Percentiles rank a stretch among this genome's conserved stretches.
Conservation (phyloP, 352 stramenopile species). For the Detonula confervacea region DNA sequence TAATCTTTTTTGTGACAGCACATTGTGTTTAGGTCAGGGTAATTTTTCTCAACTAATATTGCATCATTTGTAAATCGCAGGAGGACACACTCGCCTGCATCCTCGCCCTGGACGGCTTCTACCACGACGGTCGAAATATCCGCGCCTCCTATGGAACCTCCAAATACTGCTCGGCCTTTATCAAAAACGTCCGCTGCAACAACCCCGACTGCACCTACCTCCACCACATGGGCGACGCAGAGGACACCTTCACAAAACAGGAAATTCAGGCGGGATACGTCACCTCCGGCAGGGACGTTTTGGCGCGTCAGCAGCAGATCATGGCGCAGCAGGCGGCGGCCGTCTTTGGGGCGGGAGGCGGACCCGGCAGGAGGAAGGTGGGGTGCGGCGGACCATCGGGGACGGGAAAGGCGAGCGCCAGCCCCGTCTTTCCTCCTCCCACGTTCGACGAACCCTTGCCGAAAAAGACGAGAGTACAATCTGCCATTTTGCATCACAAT, state of each 20-base stretch:
- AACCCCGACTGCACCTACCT: conserved; percentile 87
- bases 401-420: conserved; percentile 66
- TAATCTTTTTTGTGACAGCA: too few species aligned
- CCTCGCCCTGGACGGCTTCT: conserved; percentile 84
- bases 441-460: conserved; percentile 78
- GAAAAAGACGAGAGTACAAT: conserved; percentile 17
- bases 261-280: conserved; percentile 88
- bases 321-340: conserved; percentile 73
- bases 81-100: conserved; percentile 85
- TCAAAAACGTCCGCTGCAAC: conserved; percentile 86
- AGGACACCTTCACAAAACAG: conserved; percentile 87
- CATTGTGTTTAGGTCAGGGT: too few species aligned
- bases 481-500: conserved; percentile 30
- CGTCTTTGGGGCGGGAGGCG: conserved; percentile 40
- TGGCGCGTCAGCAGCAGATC: conserved; percentile 83
- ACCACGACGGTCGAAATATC: conserved; percentile 81
- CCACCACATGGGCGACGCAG: conserved; percentile 82
- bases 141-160: conserved; percentile 83
- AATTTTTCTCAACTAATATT: neutral
- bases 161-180: conserved; percentile 87
- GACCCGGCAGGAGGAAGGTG: conserved; percentile 57
- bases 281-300: conserved; percentile 81
- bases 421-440: conserved; percentile 81
- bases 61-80: conserved; percentile 32
- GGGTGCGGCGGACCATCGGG: conserved; percentile 77